Conservation (phyloP, 805 yeast species). For the Candida endomychidarum region DNA sequence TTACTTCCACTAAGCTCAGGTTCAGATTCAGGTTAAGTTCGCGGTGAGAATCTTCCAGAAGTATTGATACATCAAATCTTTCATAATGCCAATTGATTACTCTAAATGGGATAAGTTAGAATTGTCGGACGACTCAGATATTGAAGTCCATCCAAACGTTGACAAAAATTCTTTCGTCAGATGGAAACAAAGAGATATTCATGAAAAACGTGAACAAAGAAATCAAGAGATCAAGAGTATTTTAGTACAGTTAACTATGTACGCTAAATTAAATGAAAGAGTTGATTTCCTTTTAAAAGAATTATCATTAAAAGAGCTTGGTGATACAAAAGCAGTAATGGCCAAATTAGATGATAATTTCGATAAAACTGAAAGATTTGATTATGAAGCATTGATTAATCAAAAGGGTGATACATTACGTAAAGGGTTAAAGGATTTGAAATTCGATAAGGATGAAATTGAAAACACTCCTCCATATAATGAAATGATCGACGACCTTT, state of each 20-base stretch:
- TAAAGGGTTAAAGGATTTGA: slow-evolving; percentile 43
- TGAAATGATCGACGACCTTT: slow-evolving; percentile 90
- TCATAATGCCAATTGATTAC: slow-evolving; percentile 79
- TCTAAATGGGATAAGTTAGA: slow-evolving; percentile 98
- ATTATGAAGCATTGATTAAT: slow-evolving; percentile 35
- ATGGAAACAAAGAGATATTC: slow-evolving; percentile 98
- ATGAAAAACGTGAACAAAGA: slow-evolving; percentile 83
- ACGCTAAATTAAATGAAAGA: slow-evolving; percentile 67
- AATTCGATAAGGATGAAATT: slow-evolving; percentile 34
- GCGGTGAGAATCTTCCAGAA: neutral
- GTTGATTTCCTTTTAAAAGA: slow-evolving; percentile 60
- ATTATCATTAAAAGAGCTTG: slow-evolving; percentile 41
- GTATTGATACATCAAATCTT: neutral
- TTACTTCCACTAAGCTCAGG: too few relatives aligned
- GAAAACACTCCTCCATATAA: slow-evolving; percentile 64
- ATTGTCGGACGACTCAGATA: slow-evolving; percentile 92
- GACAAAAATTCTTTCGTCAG: slow-evolving; percentile 88
- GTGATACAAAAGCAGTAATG: slow-evolving; percentile 29
- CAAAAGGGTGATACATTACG: slow-evolving; percentile 44
- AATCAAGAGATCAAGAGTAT: slow-evolving; percentile 75
- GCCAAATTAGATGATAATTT: slow-evolving; percentile 49
- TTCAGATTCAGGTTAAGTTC: too few relatives aligned
- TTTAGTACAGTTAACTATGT: slow-evolving; percentile 79
- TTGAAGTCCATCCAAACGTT: slow-evolving; percentile 97
- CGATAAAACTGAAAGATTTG: slow-evolving; percentile 59